A percentile compares a stretch with the other conserved stretches of the same genome.
phyloP scores from a whole-genome alignment of 371 early-diverging fungal species.

The Entomophthora muscae region DNA sequence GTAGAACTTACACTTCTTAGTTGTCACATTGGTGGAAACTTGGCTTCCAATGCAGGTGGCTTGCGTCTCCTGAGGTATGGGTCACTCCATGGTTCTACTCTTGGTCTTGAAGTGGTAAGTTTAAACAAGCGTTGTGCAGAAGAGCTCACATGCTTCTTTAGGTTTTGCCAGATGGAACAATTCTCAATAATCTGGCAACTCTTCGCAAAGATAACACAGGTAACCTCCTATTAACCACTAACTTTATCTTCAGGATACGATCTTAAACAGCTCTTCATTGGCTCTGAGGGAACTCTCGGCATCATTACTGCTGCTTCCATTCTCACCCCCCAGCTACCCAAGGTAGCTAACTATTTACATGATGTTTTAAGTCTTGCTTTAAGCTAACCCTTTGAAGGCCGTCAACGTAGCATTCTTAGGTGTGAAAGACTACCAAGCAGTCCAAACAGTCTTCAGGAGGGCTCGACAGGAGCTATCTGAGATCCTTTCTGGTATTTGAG shows the following conservation, averaged over 20 bases:
- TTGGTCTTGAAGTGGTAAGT: slow-evolving; percentile 61
- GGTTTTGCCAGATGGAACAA: slow-evolving; percentile 76
- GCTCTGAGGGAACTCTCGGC: slow-evolving; percentile 90
- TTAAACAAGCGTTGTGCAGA: neutral
- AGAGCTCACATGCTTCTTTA: slow-evolving; percentile 13
- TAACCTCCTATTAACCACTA: slow-evolving; percentile 1
- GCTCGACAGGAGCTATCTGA: slow-evolving; percentile 71
- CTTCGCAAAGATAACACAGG: slow-evolving; percentile 70
- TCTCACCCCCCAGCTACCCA: slow-evolving; percentile 43
- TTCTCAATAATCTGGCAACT: slow-evolving; percentile 62
- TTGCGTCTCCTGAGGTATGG: slow-evolving; percentile 81
- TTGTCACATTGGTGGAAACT: slow-evolving; percentile 88
- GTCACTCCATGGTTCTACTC: slow-evolving; percentile 72
- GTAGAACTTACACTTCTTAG: slow-evolving; percentile 8
- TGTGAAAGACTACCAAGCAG: slow-evolving; percentile 47
- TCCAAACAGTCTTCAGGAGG: slow-evolving; percentile 55
- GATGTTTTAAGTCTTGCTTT: neutral
- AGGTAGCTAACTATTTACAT: slow-evolving; percentile 10
- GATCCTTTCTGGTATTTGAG: slow-evolving; percentile 56
- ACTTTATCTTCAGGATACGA: slow-evolving; percentile 45
- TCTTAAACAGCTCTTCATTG: slow-evolving; percentile 88
- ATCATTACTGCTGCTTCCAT: slow-evolving; percentile 79
- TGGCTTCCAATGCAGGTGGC: slow-evolving; percentile 93
- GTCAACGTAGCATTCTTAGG: slow-evolving; percentile 69
- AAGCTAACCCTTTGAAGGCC: slow-evolving; percentile 16